A percentile compares a stretch with the other conserved stretches of the same genome.
Conservation (phyloP, 768 basidiomycete species). For the Lentinula sp. region DNA sequence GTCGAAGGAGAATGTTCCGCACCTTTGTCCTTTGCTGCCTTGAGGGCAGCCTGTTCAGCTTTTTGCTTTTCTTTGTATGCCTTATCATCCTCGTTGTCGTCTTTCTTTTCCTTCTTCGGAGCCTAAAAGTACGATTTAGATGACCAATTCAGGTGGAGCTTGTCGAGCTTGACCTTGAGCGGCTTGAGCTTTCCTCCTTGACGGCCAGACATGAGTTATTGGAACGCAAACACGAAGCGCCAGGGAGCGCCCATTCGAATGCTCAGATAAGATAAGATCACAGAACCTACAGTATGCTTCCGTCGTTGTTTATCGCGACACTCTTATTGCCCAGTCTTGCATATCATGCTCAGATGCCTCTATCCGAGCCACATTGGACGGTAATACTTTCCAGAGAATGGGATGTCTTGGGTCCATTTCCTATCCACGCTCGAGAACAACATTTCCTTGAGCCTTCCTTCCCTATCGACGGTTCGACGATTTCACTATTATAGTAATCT, state of each 20-base stretch:
- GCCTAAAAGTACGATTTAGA: conserved; percentile 37
- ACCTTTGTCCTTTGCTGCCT: conserved; percentile 73
- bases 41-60: conserved; percentile 65
- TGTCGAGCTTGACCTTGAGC: conserved; percentile 51
- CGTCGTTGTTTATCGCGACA: neutral
- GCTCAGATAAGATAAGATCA: neutral
- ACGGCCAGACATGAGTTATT: conserved; percentile 47
- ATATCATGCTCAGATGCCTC: neutral
- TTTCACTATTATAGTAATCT: neutral
- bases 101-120: conserved; percentile 77
- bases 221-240: neutral
- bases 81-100: conserved; percentile 61
- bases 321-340: neutral
- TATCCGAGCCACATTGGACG: conserved; percentile 13
- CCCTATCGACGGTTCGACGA: conserved; percentile 53
- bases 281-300: neutral
- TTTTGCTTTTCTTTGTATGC: conserved; percentile 77
- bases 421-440: conserved; percentile 79
- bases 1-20: conserved; percentile 13
- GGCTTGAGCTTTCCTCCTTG: conserved; percentile 84
- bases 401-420: conserved; percentile 72
- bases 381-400: conserved; percentile 23
- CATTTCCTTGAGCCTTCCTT: conserved; percentile 76
- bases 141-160: neutral
- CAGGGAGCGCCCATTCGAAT: neutral